A percentile compares a stretch with the other conserved stretches of the same genome.
phyloP scores from a whole-genome alignment of 192 early-diverging fungal species.

The Linnemannia schmuckeri region DNA sequence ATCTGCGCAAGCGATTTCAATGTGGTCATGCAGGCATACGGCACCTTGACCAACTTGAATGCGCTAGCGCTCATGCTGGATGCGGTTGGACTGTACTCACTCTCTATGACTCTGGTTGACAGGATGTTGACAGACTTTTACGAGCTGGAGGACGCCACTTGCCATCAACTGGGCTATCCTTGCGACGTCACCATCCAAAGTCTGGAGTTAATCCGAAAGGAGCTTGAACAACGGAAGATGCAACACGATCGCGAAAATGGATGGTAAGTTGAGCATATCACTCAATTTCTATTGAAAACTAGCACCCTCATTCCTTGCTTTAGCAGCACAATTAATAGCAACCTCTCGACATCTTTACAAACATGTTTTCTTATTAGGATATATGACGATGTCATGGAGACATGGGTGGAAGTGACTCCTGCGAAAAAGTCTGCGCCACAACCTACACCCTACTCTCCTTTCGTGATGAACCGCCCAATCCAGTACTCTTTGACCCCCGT shows the following conservation, averaged over 20 bases:
- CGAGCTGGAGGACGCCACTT: background rate
- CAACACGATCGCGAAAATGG: background rate
- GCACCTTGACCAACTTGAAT: constrained; percentile 30
- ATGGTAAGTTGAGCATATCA: constrained; percentile 19
- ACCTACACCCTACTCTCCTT: background rate
- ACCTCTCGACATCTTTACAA: background rate
- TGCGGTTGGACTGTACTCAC: constrained; percentile 24
- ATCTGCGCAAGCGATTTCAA: constrained; percentile 24
- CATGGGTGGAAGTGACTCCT: constrained; percentile 30
- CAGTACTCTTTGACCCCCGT: constrained; percentile 29
- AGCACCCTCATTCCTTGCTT: background rate
- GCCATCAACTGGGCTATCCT: background rate
- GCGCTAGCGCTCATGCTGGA: constrained; percentile 35
- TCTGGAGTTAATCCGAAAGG: constrained; percentile 12
- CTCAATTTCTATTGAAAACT: background rate
- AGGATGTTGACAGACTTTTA: constrained; percentile 24
- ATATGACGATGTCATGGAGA: constrained; percentile 36
- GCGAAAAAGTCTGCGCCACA: background rate
- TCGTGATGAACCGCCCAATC: constrained; percentile 2
- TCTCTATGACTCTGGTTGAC: constrained; percentile 33
- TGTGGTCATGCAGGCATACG: constrained; percentile 17
- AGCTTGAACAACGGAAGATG: constrained; percentile 10
- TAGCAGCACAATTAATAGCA: background rate
- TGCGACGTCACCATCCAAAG: constrained; percentile 13
- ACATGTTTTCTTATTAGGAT: constrained; percentile 11